Evolutionary conservation across 2,329 filamentous ascomycete genomes (phyloP).

Genomic region (Colletotrichum falcatum): DNA sequence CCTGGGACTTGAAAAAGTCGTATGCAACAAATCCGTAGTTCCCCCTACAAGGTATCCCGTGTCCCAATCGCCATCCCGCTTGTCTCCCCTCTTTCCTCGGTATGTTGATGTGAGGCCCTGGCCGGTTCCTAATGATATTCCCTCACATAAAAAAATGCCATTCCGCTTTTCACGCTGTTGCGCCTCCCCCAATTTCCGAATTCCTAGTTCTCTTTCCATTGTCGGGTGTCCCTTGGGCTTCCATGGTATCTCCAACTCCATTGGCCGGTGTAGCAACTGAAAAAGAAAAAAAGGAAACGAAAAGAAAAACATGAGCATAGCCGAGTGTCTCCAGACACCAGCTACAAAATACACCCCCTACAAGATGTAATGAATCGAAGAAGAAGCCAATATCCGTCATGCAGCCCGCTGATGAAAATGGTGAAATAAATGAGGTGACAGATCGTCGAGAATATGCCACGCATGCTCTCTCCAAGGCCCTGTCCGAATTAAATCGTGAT

Average conservation of each 20-base stretch:
- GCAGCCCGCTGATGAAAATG: constrained; percentile 37
- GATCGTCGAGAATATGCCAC: constrained; percentile 33
- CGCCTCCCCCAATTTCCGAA: not conserved
- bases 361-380: constrained; percentile 19
- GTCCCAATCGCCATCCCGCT: not conserved
- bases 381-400: constrained; percentile 31
- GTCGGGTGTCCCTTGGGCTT: constrained; percentile 21
- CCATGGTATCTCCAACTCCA: constrained; percentile 40
- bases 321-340: constrained; percentile 8
- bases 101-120: not conserved
- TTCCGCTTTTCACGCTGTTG: constrained; percentile 8
- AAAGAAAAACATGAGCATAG: not conserved
- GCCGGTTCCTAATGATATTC: not conserved
- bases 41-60: not conserved
- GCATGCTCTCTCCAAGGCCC: constrained; percentile 20
- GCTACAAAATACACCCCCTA: constrained; percentile 22
- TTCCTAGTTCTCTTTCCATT: constrained; percentile 9
- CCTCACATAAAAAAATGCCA: constrained; percentile 19
- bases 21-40: not conserved
- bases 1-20: not conserved
- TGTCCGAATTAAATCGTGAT: constrained; percentile 32
- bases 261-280: constrained; percentile 12
- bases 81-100: constrained; percentile 2
- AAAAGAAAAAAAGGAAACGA: constrained; percentile 1
- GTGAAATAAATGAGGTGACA: constrained; percentile 35